These are phyloP conservation scores for Blastobotrys ciferrii DNA, from an alignment of 1,139 yeast genomes.

Conservation along the genomic window DNA sequence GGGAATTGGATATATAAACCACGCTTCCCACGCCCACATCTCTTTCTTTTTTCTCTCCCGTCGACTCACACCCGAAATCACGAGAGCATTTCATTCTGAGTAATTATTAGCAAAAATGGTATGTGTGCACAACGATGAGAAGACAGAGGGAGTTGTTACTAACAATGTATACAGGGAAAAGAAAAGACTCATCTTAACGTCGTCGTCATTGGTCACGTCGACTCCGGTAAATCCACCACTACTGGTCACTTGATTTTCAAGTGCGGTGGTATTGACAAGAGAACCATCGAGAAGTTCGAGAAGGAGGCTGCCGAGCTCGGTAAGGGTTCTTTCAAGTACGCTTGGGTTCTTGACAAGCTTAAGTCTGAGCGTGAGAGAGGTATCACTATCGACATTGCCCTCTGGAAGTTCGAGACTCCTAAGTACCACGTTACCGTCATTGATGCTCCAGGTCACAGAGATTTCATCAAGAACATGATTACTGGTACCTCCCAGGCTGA, in stretches of 20 bases:
- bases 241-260: slow-evolving; percentile 99
- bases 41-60: slow-evolving; percentile 33
- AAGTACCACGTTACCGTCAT: slow-evolving; percentile 89
- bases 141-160: slow-evolving; percentile 3
- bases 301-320: slow-evolving; percentile 98
- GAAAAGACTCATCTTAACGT: slow-evolving; percentile 97
- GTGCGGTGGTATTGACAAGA: slow-evolving; percentile 91
- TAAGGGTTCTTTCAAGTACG: slow-evolving; percentile 98
- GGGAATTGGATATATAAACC: slow-evolving; percentile 13
- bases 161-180: slow-evolving; percentile 56
- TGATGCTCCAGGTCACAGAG: slow-evolving; percentile 97
- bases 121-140: slow-evolving; percentile 20
- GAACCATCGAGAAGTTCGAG: slow-evolving; percentile 98
- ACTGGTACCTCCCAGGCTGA: slow-evolving; percentile 95
- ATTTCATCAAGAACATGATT: slow-evolving; percentile 94
- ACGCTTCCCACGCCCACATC: slow-evolving; percentile 17
- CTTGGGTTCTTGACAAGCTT: slow-evolving; percentile 94
- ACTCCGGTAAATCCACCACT: slow-evolving; percentile 97
- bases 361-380: slow-evolving; percentile 98
- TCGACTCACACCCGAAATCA: slow-evolving; percentile 46
- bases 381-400: slow-evolving; percentile 92
- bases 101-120: slow-evolving; percentile 36
- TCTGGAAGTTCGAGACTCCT: slow-evolving; percentile 96
- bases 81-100: slow-evolving; percentile 43
- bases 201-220: slow-evolving; percentile 99